Base-by-base conservation (phyloP, 768 basidiomycete genomes). In the Suillus clintonianus region DNA sequence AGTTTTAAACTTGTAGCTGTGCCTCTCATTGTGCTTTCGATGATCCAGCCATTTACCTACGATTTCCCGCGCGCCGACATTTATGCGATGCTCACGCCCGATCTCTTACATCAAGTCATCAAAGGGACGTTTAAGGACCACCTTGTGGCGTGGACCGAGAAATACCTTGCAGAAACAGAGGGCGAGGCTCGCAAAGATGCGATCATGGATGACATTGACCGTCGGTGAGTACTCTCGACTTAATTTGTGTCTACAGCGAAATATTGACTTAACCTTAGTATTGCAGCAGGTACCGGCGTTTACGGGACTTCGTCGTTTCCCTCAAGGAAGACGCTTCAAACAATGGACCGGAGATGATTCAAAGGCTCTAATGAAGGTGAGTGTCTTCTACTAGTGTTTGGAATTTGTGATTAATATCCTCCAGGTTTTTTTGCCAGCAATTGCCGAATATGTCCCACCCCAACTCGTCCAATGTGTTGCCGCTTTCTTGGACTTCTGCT, bases 71-170 rank as follows among this genome's bases (percentile, higher is more conserved):
- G 77, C n/a, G n/a, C n/a, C n/a, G n/a, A n/a, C n/a, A n/a, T n/a
- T n/a, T n/a, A n/a, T n/a, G n/a, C n/a, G n/a, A n/a, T n/a, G n/a
- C n/a, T n/a, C n/a, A n/a, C n/a, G n/a, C n/a, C n/a, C n/a, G 72
- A 82, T 71, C 41, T 82, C 19, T 76, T 84, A 14, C 83, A 86
- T 64, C 82, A 83, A 67, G 68, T 85, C 0, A 76, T 83, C 68
- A 80, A 85, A 64, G 83, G 83, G 0, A 60, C 81, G 0, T 80
- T 83, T 73, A 80, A 81, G 57, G 77, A 82, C 56, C 82, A 83
- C 57, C 60, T 80, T 3, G 70, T 77, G 0, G 71, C 66, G 5
- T 83, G 82, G 81, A 43, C 42, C 4, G 9, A 43, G 19, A 43
- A n/a, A 9, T 43, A n/a, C 42, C 42, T 43, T 43, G 42, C 42